Percentiles rank a stretch among this genome's conserved stretches.
Evolutionary conservation across 441 rosid genomes (phyloP).

Genomic region (Omphalea diandra): DNA sequence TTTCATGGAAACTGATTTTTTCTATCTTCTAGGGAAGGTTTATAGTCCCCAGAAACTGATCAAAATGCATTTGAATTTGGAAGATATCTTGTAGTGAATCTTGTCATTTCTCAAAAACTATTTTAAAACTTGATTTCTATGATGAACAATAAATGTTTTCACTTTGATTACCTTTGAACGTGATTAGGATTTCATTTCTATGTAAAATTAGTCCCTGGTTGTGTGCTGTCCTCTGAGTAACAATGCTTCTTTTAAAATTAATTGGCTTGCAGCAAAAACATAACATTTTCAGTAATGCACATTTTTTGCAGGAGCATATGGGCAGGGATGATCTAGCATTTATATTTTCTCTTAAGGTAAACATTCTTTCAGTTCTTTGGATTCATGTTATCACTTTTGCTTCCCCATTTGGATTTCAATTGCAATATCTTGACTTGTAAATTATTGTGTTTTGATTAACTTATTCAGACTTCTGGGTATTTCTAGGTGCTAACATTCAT

Average conservation of each 20-base stretch:
- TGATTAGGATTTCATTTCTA: not conserved
- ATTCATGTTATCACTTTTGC: slow-evolving; percentile 6
- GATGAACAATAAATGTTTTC: not conserved
- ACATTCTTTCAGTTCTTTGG: slow-evolving; percentile 7
- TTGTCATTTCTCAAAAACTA: too few species aligned
- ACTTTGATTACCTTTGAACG: not conserved
- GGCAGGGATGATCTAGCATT: slow-evolving; percentile 86
- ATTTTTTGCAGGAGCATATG: slow-evolving; percentile 78
- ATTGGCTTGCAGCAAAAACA: not conserved
- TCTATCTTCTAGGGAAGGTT: too few species aligned
- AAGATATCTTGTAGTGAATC: too few species aligned
- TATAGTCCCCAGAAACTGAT: too few species aligned
- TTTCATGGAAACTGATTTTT: too few species aligned
- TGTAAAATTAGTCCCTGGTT: too few species aligned
- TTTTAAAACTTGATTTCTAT: not conserved
- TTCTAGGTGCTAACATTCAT: not conserved
- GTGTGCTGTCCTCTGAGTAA: not conserved
- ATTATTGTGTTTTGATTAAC: not conserved
- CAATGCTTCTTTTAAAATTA: not conserved
- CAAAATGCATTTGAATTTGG: too few species aligned
- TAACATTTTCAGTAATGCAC: slow-evolving; percentile 10
- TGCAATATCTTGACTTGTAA: not conserved
- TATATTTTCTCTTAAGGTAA: slow-evolving; percentile 87
- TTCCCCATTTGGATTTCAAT: not conserved
- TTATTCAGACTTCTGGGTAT: not conserved